Evolutionary conservation across 2,329 filamentous ascomycete genomes (phyloP).

Genomic region (Calonectria montana): DNA sequence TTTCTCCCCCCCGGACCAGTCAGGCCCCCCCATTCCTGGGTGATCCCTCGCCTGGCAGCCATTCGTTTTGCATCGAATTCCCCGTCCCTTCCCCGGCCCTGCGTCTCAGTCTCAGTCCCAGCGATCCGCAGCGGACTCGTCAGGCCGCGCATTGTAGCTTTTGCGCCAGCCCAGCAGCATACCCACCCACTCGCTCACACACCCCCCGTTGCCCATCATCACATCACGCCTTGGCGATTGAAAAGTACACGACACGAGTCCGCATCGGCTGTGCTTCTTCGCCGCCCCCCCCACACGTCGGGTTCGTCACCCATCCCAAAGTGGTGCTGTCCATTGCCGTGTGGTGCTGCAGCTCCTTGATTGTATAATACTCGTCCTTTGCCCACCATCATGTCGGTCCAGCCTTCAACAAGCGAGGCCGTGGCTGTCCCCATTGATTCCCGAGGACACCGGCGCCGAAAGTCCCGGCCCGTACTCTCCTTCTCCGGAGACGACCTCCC

Average conservation of each 20-base stretch:
- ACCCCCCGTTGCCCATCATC: background rate
- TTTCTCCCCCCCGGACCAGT: background rate
- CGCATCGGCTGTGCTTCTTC: background rate
- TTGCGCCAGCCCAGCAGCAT: background rate
- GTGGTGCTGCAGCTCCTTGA: background rate
- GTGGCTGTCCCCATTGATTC: slow-evolving; percentile 5
- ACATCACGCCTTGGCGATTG: background rate
- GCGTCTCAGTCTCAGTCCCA: slow-evolving; percentile 1
- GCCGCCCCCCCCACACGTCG: background rate
- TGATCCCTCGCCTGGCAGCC: background rate
- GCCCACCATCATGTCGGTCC: slow-evolving; percentile 8
- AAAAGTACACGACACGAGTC: background rate
- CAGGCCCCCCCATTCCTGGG: background rate
- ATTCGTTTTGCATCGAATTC: background rate
- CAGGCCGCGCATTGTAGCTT: background rate
- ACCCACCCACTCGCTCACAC: background rate
- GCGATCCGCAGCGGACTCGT: background rate
- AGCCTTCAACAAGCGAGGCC: slow-evolving; percentile 20
- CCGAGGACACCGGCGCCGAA: slow-evolving; percentile 26
- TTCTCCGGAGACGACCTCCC: background rate
- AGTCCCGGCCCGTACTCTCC: slow-evolving; percentile 14
- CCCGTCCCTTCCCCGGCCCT: background rate
- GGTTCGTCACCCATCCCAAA: slow-evolving; percentile 7
- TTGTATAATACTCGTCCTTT: background rate
- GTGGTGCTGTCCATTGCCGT: background rate